phyloP scores from a whole-genome alignment of 108 stramenopile genomes.

The Chaetoceros tenuissimus region DNA sequence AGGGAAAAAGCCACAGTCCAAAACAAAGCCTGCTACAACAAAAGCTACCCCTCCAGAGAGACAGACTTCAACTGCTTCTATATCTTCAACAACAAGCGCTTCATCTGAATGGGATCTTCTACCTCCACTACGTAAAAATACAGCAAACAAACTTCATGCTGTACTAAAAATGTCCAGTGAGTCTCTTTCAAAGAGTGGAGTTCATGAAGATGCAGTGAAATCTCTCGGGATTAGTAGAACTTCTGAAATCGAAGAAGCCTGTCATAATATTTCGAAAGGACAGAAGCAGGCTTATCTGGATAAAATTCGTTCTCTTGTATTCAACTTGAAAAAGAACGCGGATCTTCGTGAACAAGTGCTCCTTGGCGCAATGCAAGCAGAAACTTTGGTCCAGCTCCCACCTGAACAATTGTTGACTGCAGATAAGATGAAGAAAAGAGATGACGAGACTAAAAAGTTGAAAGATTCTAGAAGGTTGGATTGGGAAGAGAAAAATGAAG shows the following conservation, averaged over 20 bases:
- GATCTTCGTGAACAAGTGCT: slow-evolving; percentile 47
- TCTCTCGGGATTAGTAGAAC: slow-evolving; percentile 52
- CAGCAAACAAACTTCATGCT: slow-evolving; percentile 59
- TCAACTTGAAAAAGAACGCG: slow-evolving; percentile 83
- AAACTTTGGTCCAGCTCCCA: slow-evolving; percentile 51
- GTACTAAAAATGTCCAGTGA: slow-evolving; percentile 36
- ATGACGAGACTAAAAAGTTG: slow-evolving; percentile 43
- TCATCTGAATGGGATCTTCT: slow-evolving; percentile 49
- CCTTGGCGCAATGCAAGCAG: slow-evolving; percentile 43
- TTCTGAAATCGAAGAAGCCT: slow-evolving; percentile 59
- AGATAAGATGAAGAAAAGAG: slow-evolving; percentile 53
- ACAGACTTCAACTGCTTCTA: background rate
- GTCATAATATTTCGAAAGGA: slow-evolving; percentile 28
- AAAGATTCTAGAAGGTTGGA: slow-evolving; percentile 72
- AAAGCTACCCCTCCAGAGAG: slow-evolving; percentile 13
- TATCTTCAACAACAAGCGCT: background rate
- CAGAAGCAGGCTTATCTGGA: slow-evolving; percentile 51
- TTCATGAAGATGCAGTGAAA: slow-evolving; percentile 60
- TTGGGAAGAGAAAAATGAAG: slow-evolving; percentile 83
- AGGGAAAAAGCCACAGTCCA: slow-evolving; percentile 5
- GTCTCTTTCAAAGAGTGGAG: slow-evolving; percentile 42
- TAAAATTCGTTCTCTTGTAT: slow-evolving; percentile 68
- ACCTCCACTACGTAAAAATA: slow-evolving; percentile 52
- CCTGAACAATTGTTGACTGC: slow-evolving; percentile 62
- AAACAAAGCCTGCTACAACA: slow-evolving; percentile 11